These are phyloP conservation scores for Rhipidocladum racemiflorum DNA, from an alignment of 176 grass and related monocot species.

Conservation along the genomic window DNA sequence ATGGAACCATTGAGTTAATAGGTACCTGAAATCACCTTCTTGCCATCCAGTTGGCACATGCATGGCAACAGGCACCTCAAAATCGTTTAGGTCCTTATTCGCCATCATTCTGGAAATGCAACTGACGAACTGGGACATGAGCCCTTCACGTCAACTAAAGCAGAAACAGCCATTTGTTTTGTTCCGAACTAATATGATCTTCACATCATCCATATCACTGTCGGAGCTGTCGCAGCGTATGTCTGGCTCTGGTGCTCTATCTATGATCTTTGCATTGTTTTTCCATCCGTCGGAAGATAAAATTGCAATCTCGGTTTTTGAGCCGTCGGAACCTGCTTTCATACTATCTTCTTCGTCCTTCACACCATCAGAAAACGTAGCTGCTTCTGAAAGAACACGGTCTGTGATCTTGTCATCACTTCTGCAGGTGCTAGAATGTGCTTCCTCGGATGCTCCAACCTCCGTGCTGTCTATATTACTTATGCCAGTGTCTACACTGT, in stretches of 20 bases:
- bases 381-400: slow-evolving; percentile 32
- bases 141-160: background rate
- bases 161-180: accelerated
- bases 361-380: background rate
- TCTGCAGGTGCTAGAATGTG: background rate
- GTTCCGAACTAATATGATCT: background rate
- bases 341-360: background rate
- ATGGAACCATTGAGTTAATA: too few species aligned
- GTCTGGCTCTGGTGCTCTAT: background rate
- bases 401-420: background rate
- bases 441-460: background rate
- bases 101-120: background rate
- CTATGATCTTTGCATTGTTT: background rate
- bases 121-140: background rate
- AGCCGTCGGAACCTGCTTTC: background rate
- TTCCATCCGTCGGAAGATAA: background rate
- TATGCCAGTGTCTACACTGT: background rate
- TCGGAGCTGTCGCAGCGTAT: slow-evolving; percentile 25
- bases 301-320: background rate
- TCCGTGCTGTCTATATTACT: background rate
- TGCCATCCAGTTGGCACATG: background rate
- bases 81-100: background rate
- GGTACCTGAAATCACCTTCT: background rate
- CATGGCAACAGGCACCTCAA: background rate
- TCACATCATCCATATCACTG: slow-evolving; percentile 18